These are phyloP conservation scores for Monascus purpureus DNA, from an alignment of 495 filamentous ascomycete genomes.

Conservation along the genomic window DNA sequence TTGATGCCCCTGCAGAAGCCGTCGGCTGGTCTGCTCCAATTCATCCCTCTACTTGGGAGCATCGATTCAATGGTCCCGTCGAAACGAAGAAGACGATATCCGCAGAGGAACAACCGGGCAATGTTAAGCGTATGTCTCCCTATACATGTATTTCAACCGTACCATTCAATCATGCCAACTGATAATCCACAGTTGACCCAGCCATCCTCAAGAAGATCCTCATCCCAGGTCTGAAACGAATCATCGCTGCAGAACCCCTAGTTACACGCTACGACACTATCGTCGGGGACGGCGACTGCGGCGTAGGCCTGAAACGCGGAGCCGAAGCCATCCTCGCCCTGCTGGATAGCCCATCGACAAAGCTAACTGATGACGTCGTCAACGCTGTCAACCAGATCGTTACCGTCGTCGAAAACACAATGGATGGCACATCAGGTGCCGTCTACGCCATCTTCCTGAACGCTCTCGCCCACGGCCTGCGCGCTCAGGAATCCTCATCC, in stretches of 20 bases:
- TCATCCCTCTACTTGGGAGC: constrained; percentile 38
- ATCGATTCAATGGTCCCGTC: constrained; percentile 23
- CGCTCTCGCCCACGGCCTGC: constrained; percentile 64
- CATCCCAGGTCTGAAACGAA: constrained; percentile 47
- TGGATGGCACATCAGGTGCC: constrained; percentile 95
- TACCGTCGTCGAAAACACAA: constrained; percentile 69
- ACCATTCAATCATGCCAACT: constrained; percentile 2
- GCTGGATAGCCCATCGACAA: constrained; percentile 33
- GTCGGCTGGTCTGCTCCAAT: constrained; percentile 74
- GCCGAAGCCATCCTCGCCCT: constrained; percentile 71
- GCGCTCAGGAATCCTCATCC: constrained; percentile 37
- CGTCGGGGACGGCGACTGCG: constrained; percentile 94
- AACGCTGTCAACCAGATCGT: constrained; percentile 61
- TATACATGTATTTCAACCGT: not conserved
- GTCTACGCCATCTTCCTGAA: constrained; percentile 95
- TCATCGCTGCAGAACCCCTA: constrained; percentile 69
- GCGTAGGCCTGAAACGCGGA: constrained; percentile 75
- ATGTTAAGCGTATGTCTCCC: constrained; percentile 41
- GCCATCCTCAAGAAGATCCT: constrained; percentile 43
- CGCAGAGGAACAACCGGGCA: constrained; percentile 45
- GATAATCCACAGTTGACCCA: constrained; percentile 43
- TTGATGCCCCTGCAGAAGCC: constrained; percentile 76
- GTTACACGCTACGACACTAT: constrained; percentile 84
- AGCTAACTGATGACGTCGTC: constrained; percentile 53
- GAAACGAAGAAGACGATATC: constrained; percentile 42